Base-by-base conservation (phyloP, 2,329 filamentous ascomycete species). In the Cladophialophora exuberans region DNA sequence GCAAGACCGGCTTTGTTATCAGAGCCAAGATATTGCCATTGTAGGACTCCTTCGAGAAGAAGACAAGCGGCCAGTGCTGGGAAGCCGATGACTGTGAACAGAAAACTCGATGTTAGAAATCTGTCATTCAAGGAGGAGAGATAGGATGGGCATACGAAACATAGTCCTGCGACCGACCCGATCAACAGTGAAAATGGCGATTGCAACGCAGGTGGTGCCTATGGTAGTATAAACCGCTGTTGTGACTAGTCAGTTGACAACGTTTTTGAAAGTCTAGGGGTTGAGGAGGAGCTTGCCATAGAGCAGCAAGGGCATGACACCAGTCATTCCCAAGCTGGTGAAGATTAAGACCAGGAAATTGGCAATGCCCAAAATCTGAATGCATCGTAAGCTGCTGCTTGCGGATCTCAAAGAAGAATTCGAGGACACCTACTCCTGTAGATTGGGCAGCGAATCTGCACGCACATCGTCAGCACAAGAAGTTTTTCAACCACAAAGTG, bases 111-210 rank as follows among this genome's bases (percentile, higher is more conserved):
- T 7, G 20, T 43, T 26, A 43, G 15, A 47, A 46, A 23, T 15
- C 25, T 17, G 17, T n/a, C 22, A 39, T 25, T 13, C 13, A 20
- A 30, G 1, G 18, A 23, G 22, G 9, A 46, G 26, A 39, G 4
- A 17, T 7, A 17, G 35, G 18, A 15, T 4, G 35, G 2, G 51
- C 56, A 52, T 47, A 59, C 56, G 52, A 33, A 59, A 56, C 52
- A 59, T 53, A 6, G 48, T 56, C n/a, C 86, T 78, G 9, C 86
- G 79, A 6, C 86, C 86, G 49, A 89, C 86, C 0, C 81, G 77
- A 64, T 89, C 86, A 0, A 89, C 73, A 0, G 85, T 88, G 63
- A 88, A 88, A 46, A 88, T 85, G 54, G 84, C 86, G 50, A 89
- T 79, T 9, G 87, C 73, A 0, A 86, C 88, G 1, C 82, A 55